phyloP scores from a whole-genome alignment of 2,329 filamentous ascomycete species.

The Neonectria neomacrospora region DNA sequence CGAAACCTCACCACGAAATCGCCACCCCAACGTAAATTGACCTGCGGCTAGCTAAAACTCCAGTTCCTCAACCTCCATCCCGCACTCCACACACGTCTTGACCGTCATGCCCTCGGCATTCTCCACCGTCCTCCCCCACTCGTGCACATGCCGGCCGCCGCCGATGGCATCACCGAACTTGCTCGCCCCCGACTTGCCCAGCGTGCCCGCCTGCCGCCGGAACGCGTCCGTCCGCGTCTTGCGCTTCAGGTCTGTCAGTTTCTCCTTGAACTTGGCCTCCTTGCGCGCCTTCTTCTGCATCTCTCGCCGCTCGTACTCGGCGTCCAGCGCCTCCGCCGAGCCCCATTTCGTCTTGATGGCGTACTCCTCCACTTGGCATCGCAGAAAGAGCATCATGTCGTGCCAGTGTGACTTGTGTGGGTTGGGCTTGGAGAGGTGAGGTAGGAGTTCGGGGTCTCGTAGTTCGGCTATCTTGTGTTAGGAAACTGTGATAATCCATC shows the following conservation, averaged over 20 bases:
- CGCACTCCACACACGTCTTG: conserved; percentile 82
- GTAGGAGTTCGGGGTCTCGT: conserved; percentile 86
- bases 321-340: conserved; percentile 83
- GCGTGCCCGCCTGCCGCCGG: conserved; percentile 72
- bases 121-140: conserved; percentile 80
- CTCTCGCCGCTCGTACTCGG: conserved; percentile 84
- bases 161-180: conserved; percentile 83
- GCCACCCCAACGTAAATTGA: background rate
- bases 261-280: conserved; percentile 90
- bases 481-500: conserved; percentile 8
- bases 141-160: conserved; percentile 82
- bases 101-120: conserved; percentile 78
- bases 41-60: conserved; percentile 61
- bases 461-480: conserved; percentile 74
- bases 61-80: conserved; percentile 82
- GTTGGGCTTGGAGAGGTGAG: conserved; percentile 89
- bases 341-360: conserved; percentile 94
- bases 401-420: conserved; percentile 97
- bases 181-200: conserved; percentile 63
- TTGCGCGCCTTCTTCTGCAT: conserved; percentile 84
- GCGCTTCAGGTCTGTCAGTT: conserved; percentile 90
- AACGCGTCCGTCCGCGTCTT: conserved; percentile 93
- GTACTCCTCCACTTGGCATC: conserved; percentile 94
- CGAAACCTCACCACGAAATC: background rate
- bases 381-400: conserved; percentile 97